These are phyloP conservation scores for Penicillium dipodomyicola DNA, from an alignment of 495 filamentous ascomycete species.

Conservation along the genomic window DNA sequence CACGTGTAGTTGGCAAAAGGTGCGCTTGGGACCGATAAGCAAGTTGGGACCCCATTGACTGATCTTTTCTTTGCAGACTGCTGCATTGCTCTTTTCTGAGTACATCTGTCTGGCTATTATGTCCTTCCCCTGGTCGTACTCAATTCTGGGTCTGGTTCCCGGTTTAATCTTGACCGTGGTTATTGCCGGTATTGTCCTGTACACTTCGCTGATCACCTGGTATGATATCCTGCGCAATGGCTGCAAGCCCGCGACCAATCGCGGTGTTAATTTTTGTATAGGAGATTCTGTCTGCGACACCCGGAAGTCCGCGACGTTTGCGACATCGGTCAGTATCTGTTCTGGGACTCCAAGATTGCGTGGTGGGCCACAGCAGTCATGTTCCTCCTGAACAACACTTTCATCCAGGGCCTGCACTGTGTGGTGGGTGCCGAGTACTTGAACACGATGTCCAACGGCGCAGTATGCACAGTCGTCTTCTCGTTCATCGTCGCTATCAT, in stretches of 20 bases:
- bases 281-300: constrained; percentile 82
- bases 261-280: constrained; percentile 21
- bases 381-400: constrained; percentile 90
- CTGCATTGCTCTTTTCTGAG: constrained; percentile 82
- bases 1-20: constrained; percentile 90
- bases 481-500: constrained; percentile 65
- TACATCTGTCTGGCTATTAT: constrained; percentile 94
- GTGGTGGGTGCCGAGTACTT: constrained; percentile 77
- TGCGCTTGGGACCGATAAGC: constrained; percentile 25
- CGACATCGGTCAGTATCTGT: constrained; percentile 86
- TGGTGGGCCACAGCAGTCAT: constrained; percentile 84
- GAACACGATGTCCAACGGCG: constrained; percentile 72
- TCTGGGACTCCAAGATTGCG: constrained; percentile 72
- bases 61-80: constrained; percentile 54
- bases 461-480: constrained; percentile 71
- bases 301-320: constrained; percentile 87
- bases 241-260: background rate
- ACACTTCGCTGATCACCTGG: constrained; percentile 83
- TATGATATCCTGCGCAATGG: constrained; percentile 32
- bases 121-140: constrained; percentile 91
- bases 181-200: constrained; percentile 70
- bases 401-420: constrained; percentile 80
- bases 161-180: constrained; percentile 79
- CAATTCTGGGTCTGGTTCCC: constrained; percentile 79
- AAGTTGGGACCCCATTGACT: background rate